Percentiles rank a stretch among this genome's conserved stretches.
phyloP scores from a whole-genome alignment of 768 basidiomycete genomes.

The Auriscalpium microsporum region DNA sequence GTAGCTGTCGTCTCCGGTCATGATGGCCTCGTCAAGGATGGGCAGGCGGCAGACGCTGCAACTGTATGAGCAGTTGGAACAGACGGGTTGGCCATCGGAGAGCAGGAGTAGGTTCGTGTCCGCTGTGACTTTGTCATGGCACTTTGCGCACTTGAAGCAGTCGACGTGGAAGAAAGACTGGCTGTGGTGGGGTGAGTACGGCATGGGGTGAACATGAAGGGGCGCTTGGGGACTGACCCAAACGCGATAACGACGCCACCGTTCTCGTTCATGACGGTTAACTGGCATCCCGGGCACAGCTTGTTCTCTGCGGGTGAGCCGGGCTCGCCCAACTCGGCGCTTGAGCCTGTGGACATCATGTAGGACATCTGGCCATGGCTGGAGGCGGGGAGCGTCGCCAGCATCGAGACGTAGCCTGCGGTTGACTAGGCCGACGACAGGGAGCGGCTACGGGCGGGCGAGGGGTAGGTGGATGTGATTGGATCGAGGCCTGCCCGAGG shows the following conservation, averaged over 20 bases:
- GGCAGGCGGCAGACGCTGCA: slow-evolving; percentile 92
- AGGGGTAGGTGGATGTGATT: neutral
- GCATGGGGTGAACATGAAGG: neutral
- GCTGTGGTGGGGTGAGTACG: slow-evolving; percentile 32
- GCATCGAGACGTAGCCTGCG: neutral
- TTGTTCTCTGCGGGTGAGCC: slow-evolving; percentile 36
- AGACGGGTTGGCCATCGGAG: slow-evolving; percentile 96
- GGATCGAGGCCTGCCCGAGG: neutral
- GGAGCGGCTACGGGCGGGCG: neutral
- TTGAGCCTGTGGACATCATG: neutral
- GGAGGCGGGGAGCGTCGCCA: slow-evolving; percentile 7
- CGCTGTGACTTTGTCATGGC: slow-evolving; percentile 83
- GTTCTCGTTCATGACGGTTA: slow-evolving; percentile 69
- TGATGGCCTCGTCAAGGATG: slow-evolving; percentile 97
- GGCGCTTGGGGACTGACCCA: slow-evolving; percentile 51
- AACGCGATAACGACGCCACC: slow-evolving; percentile 92
- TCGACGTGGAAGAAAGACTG: slow-evolving; percentile 92
- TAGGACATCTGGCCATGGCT: neutral
- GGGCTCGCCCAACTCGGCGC: neutral
- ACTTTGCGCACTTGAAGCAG: slow-evolving; percentile 97
- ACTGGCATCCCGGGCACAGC: slow-evolving; percentile 75
- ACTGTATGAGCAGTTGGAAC: slow-evolving; percentile 86
- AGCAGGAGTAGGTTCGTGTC: slow-evolving; percentile 96
- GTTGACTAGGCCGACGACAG: neutral
- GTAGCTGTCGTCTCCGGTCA: slow-evolving; percentile 98